Percentiles rank a stretch among this genome's conserved stretches.
Evolutionary conservation across 306 rosid species (phyloP).

Genomic region (Cicer chorassanicum): DNA sequence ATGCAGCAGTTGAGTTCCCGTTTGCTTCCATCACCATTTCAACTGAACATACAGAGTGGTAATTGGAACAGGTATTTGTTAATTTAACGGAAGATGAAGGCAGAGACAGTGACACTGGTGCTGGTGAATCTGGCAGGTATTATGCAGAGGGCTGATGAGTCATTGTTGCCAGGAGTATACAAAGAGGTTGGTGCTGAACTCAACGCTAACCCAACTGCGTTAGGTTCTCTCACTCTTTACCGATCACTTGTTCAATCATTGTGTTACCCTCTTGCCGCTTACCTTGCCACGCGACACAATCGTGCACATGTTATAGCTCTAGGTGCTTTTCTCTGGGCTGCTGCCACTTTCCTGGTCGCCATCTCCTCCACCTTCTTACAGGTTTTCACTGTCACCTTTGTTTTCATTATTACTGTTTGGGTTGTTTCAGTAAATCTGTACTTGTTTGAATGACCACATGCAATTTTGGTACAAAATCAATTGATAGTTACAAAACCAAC

Average conservation of each 20-base stretch:
- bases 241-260: slow-evolving; percentile 75
- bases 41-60: not conserved
- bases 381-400: slow-evolving; percentile 48
- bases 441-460: slow-evolving; percentile 3
- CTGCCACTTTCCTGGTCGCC: slow-evolving; percentile 89
- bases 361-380: slow-evolving; percentile 84
- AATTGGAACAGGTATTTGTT: not conserved
- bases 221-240: slow-evolving; percentile 78
- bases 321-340: slow-evolving; percentile 91
- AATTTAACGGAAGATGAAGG: slow-evolving; percentile 45
- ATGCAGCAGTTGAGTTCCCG: not conserved
- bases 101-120: slow-evolving; percentile 63
- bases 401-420: not conserved
- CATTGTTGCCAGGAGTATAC: slow-evolving; percentile 83
- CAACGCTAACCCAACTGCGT: slow-evolving; percentile 77
- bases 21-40: not conserved
- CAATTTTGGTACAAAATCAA: not conserved
- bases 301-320: slow-evolving; percentile 87
- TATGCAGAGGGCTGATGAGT: slow-evolving; percentile 81
- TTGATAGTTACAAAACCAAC: too few species aligned
- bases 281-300: slow-evolving; percentile 73
- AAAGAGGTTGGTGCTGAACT: slow-evolving; percentile 77
- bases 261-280: slow-evolving; percentile 81
- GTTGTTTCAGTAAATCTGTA: not conserved
- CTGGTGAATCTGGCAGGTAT: slow-evolving; percentile 73